Evolutionary conservation across 306 rosid genomes (phyloP).

Genomic region (Gastrolobium bilobum): DNA sequence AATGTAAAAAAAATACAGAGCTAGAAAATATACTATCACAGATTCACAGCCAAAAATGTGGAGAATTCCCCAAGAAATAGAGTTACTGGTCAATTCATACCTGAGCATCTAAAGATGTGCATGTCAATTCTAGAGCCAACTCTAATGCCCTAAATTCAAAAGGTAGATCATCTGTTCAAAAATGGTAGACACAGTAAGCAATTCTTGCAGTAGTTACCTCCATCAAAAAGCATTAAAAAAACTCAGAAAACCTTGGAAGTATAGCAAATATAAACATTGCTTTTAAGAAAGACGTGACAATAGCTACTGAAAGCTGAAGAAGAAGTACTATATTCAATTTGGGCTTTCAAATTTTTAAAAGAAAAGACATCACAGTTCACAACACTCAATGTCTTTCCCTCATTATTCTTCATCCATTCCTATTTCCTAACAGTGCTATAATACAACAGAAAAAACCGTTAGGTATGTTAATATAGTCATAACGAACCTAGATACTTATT

Average conservation of each 20-base stretch:
- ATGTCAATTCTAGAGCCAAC: slow-evolving; percentile 90
- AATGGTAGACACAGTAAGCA: slow-evolving; percentile 50
- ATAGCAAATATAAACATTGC: slow-evolving; percentile 3
- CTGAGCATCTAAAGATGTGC: slow-evolving; percentile 94
- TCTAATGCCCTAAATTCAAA: slow-evolving; percentile 94
- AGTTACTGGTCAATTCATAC: slow-evolving; percentile 56
- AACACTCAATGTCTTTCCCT: slow-evolving; percentile 29
- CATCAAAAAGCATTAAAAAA: not conserved
- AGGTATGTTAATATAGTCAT: slow-evolving; percentile 6
- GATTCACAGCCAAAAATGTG: slow-evolving; percentile 19
- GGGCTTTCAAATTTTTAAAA: slow-evolving; percentile 13
- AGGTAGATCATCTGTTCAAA: slow-evolving; percentile 89
- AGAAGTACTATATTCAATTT: slow-evolving; percentile 41
- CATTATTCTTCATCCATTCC: slow-evolving; percentile 23
- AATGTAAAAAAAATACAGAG: not conserved
- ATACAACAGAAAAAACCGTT: slow-evolving; percentile 16
- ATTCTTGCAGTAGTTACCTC: slow-evolving; percentile 37
- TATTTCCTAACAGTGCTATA: slow-evolving; percentile 15
- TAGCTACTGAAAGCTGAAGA: slow-evolving; percentile 5
- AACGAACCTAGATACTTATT: not conserved
- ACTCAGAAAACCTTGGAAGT: slow-evolving; percentile 13
- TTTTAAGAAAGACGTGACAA: slow-evolving; percentile 33
- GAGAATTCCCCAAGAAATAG: slow-evolving; percentile 18
- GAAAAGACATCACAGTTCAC: slow-evolving; percentile 25
- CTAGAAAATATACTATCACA: not conserved